phyloP scores from a whole-genome alignment of 345 rosid species.

The Acer yangbiense region DNA sequence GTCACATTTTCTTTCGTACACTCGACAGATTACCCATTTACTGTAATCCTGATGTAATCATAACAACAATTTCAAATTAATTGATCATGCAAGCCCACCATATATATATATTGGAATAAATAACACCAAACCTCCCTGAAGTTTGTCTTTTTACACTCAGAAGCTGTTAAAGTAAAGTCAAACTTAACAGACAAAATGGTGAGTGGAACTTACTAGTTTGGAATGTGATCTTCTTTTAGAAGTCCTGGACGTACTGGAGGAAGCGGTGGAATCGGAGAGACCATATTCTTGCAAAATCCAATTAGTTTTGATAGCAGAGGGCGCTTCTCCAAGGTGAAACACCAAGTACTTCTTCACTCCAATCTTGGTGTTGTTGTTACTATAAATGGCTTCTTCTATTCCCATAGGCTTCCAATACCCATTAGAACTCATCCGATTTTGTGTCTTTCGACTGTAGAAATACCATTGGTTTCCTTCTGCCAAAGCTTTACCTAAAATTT shows the following conservation, averaged over 20 bases:
- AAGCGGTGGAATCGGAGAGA: conserved; percentile 44
- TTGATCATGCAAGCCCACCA: neutral
- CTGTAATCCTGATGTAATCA: conserved; percentile 68
- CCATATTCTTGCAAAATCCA: conserved; percentile 91
- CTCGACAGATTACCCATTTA: conserved; percentile 91
- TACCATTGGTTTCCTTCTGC: conserved; percentile 89
- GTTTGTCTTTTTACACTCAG: too few species aligned
- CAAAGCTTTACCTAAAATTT: conserved; percentile 72
- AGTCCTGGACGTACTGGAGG: conserved; percentile 37
- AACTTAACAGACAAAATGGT: too few species aligned
- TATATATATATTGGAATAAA: too few species aligned
- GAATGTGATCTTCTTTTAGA: conserved; percentile 60
- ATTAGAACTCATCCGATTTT: conserved; percentile 56
- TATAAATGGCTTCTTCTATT: conserved; percentile 59
- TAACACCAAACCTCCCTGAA: too few species aligned
- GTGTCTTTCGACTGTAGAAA: conserved; percentile 75
- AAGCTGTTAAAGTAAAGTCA: too few species aligned
- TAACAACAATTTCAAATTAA: neutral
- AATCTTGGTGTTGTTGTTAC: conserved; percentile 48
- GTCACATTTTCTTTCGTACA: conserved; percentile 56
- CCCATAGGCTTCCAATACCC: conserved; percentile 84
- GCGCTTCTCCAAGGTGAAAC: conserved; percentile 64
- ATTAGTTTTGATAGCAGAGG: conserved; percentile 50
- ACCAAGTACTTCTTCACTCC: conserved; percentile 65
- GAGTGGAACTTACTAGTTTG: conserved; percentile 35